Percentiles rank a stretch among this genome's conserved stretches.
Conservation (phyloP, 352 stramenopile species). For the Pythium sp. region DNA sequence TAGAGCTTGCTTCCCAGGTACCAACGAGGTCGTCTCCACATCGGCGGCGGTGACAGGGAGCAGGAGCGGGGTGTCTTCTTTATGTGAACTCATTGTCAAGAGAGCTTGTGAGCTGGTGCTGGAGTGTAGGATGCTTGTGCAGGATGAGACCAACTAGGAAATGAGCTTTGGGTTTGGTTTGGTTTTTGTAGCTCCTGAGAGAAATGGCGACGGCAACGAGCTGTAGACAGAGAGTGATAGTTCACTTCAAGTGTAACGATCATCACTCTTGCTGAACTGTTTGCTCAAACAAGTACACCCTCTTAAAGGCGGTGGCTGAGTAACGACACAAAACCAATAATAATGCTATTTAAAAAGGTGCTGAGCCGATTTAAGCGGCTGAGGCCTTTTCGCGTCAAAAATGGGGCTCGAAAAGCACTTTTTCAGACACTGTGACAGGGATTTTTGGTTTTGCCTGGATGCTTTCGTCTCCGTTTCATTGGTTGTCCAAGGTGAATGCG, state of each 20-base stretch:
- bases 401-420: no score
- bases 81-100: background rate
- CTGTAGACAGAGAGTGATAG: background rate
- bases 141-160: slow-evolving; percentile 1
- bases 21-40: slow-evolving; percentile 15
- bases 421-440: background rate
- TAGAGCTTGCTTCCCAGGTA: slow-evolving; percentile 13
- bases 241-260: background rate
- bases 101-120: background rate
- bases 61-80: slow-evolving; percentile 23
- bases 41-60: slow-evolving; percentile 22
- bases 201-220: background rate
- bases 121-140: background rate
- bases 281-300: background rate
- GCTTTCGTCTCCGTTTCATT: background rate
- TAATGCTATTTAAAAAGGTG: no score
- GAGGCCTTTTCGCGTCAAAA: no score
- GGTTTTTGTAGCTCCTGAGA: background rate
- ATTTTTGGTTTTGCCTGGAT: background rate
- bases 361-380: no score
- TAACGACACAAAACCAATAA: no score
- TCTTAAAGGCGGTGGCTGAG: no score
- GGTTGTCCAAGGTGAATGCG: background rate
- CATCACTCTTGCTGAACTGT: background rate
- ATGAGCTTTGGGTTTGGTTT: background rate